Conservation (phyloP, 2,329 filamentous ascomycete genomes). For the Fusarium secorum region DNA sequence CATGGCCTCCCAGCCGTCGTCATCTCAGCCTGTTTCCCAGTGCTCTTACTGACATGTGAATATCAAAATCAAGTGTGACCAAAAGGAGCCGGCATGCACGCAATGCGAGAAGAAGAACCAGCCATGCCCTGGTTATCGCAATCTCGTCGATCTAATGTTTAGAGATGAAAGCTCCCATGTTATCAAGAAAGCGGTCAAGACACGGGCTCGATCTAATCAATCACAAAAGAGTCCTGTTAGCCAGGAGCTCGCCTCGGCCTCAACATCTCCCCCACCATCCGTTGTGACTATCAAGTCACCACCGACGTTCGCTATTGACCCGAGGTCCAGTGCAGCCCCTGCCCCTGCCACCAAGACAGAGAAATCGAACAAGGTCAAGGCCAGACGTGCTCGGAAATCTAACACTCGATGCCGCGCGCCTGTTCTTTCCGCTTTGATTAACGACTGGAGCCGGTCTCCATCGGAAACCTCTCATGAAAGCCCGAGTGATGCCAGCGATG, state of each 20-base stretch:
- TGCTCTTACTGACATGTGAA: conserved; percentile 4
- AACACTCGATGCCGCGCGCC: conserved; percentile 21
- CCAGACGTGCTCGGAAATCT: conserved; percentile 22
- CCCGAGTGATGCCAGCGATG: conserved; percentile 20
- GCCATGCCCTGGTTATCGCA: conserved; percentile 63
- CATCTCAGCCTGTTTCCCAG: not conserved
- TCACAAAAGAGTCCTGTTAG: conserved; percentile 36
- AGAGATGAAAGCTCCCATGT: conserved; percentile 65
- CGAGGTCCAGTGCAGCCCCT: not conserved
- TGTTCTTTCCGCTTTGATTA: conserved; percentile 38
- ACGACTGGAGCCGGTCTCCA: conserved; percentile 35
- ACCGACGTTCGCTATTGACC: conserved; percentile 6
- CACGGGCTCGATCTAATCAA: conserved; percentile 36
- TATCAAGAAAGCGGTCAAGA: conserved; percentile 58
- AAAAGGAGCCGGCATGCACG: conserved; percentile 59
- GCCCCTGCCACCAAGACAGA: conserved; percentile 5
- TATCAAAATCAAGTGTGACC: conserved; percentile 56
- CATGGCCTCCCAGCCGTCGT: not conserved
- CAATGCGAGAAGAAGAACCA: conserved; percentile 63
- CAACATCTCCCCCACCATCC: conserved; percentile 21
- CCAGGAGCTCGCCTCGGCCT: conserved; percentile 26
- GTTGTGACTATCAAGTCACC: conserved; percentile 7
- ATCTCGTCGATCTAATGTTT: conserved; percentile 65
- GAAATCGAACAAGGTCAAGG: conserved; percentile 2
- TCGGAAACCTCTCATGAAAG: conserved; percentile 36